Evolutionary conservation across 305 asterid genomes (phyloP).

Genomic region (Andrographis paniculata): DNA sequence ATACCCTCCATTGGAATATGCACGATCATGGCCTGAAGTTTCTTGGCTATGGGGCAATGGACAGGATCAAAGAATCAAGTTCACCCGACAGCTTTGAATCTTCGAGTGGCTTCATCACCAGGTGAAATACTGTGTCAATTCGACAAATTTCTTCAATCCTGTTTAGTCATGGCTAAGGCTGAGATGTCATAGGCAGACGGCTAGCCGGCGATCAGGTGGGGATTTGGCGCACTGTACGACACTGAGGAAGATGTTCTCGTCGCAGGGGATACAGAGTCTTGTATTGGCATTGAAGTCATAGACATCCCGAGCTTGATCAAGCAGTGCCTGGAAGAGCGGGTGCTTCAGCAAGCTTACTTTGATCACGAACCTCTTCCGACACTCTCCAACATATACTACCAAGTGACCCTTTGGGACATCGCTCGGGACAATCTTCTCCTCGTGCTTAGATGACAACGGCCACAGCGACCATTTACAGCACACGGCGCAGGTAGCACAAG

Average conservation of each 20-base stretch:
- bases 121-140: no score
- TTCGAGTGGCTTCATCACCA: no score
- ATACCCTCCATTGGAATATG: no score
- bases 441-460: constrained; percentile 34
- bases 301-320: constrained; percentile 76
- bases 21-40: no score
- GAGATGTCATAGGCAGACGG: constrained; percentile 41
- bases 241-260: constrained; percentile 60
- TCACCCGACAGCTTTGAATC: no score
- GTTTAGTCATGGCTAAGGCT: no score
- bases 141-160: no score
- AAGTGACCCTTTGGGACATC: constrained; percentile 94
- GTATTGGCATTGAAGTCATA: constrained; percentile 55
- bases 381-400: constrained; percentile 81
- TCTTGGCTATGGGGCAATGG: no score
- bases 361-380: constrained; percentile 66
- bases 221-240: constrained; percentile 62
- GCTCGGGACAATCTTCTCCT: constrained; percentile 48
- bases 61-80: no score
- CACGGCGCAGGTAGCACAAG: constrained; percentile 30
- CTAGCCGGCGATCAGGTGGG: constrained; percentile 33
- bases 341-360: constrained; percentile 57
- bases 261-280: constrained; percentile 77
- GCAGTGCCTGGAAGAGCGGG: constrained; percentile 73
- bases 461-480: constrained; percentile 41